Evolutionary conservation across 768 basidiomycete species (phyloP).

Genomic region (Fomitopsis pulvina): DNA sequence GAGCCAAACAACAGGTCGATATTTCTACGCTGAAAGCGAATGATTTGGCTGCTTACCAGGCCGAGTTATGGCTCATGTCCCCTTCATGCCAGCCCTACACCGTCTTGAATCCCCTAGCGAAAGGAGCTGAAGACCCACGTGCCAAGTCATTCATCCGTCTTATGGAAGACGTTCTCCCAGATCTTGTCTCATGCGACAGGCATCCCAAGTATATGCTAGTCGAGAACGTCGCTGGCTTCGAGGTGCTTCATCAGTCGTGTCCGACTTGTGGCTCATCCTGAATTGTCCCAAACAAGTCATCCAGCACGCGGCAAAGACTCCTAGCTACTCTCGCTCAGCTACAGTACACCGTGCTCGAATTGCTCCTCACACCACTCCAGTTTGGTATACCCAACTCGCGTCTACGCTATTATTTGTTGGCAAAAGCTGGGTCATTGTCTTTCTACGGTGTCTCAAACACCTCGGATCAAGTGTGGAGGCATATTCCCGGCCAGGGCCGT

Average conservation of each 20-base stretch:
- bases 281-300: slow-evolving; percentile 37
- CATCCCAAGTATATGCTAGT: slow-evolving; percentile 60
- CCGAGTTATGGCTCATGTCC: slow-evolving; percentile 71
- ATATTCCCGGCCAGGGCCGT: slow-evolving; percentile 44
- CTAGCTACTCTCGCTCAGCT: slow-evolving; percentile 43
- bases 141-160: slow-evolving; percentile 74
- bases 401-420: slow-evolving; percentile 73
- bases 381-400: slow-evolving; percentile 81
- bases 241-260: slow-evolving; percentile 38
- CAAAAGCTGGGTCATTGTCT: slow-evolving; percentile 38
- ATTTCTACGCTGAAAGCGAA: slow-evolving; percentile 50
- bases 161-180: slow-evolving; percentile 54
- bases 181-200: slow-evolving; percentile 34
- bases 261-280: not conserved
- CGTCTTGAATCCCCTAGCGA: slow-evolving; percentile 64
- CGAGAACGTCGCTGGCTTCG: slow-evolving; percentile 82
- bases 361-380: slow-evolving; percentile 69
- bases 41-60: slow-evolving; percentile 39
- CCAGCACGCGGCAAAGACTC: slow-evolving; percentile 54
- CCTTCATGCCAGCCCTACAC: slow-evolving; percentile 86
- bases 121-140: slow-evolving; percentile 66
- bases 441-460: slow-evolving; percentile 26
- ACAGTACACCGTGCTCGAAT: slow-evolving; percentile 53
- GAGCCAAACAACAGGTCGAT: slow-evolving; percentile 38
- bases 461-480: slow-evolving; percentile 33